Base-by-base conservation (phyloP, 106 monocot genomes). In the Allium cepa region DNA sequence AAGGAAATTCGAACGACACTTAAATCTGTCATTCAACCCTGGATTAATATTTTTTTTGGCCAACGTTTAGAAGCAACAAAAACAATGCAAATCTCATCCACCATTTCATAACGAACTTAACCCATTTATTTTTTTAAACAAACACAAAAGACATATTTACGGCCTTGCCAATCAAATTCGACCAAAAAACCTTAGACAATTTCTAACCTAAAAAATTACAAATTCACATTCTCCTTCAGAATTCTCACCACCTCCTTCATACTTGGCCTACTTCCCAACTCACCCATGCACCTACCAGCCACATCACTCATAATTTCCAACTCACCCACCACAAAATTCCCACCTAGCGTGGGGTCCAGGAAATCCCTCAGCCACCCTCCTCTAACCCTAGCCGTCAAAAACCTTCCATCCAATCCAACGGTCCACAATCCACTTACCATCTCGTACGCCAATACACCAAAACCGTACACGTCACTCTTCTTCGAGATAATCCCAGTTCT, bases 391-490 rank as follows among this genome's bases (percentile, higher is more conserved):
- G 60, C 69, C 46, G 18, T 59, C 17, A 15, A 7, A 8, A 55
- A 55, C 36, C 36, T 36, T 36, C 36, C 36, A 36, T 18, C 53
- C 17, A 59, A 12, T 0, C 68, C 72, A 36, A 68, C 74, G 12
- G 78, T 68, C 46, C 47, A 53, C 22, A 65, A 69, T n/a, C 86
- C 86, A 18, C 88, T 88, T 49, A 93, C 66, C 9, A 86, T 17
- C 70, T 88, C 92, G n/a, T 88, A 63, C 14, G 85, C 63, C 28
- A 92, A 67, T 46, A 88, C 87, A 8, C 91, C 91, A 62, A 81
- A 92, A 73, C 87, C 85, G 76, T 92, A 92, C 1, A 93, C 80
- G 65, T 93, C 92, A 70, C 79, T 93, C 70, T 93, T 93, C 72
- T 77, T 76, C 1, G 82, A 79, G 15, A 83, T 56, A 49, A 73